phyloP scores from a whole-genome alignment of 106 monocot genomes.

The Apostasia shenzhenica region DNA sequence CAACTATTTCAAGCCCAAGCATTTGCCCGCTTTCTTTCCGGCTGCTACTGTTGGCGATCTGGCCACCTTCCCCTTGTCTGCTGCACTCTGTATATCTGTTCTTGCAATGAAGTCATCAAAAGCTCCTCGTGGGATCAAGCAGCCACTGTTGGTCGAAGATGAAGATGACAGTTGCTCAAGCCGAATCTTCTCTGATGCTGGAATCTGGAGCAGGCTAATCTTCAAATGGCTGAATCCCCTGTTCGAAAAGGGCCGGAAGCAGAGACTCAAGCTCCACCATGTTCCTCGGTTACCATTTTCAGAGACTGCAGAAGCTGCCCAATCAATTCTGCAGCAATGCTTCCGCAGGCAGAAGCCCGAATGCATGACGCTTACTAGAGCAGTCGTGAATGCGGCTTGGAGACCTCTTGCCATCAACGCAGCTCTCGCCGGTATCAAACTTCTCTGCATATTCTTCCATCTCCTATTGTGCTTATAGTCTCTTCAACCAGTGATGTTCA shows the following conservation, averaged over 20 bases:
- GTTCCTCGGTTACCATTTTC: constrained; percentile 45
- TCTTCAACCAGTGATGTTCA: not conserved
- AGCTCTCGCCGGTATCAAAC: constrained; percentile 48
- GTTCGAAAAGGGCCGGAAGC: constrained; percentile 38
- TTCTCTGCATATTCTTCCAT: not conserved
- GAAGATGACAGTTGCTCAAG: not conserved
- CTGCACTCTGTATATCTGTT: constrained; percentile 18
- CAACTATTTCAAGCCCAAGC: not conserved
- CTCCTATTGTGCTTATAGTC: not conserved
- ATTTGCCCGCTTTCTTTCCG: constrained; percentile 13
- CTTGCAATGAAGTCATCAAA: constrained; percentile 13
- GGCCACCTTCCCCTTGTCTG: constrained; percentile 19
- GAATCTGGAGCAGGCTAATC: constrained; percentile 54
- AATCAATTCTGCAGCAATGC: constrained; percentile 31
- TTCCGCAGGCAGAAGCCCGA: constrained; percentile 28
- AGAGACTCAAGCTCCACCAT: constrained; percentile 55
- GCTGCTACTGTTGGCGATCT: constrained; percentile 14
- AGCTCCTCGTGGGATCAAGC: constrained; percentile 8
- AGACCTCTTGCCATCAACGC: constrained; percentile 50
- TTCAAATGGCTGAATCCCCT: constrained; percentile 83
- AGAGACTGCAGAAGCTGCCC: constrained; percentile 47
- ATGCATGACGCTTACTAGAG: constrained; percentile 17
- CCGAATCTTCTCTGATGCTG: constrained; percentile 26
- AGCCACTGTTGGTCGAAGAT: constrained; percentile 30
- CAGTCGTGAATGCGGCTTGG: constrained; percentile 45